A percentile compares a stretch with the other conserved stretches of the same genome.
phyloP scores from a whole-genome alignment of 2,329 filamentous ascomycete genomes.

The Grosmannia penicillata region DNA sequence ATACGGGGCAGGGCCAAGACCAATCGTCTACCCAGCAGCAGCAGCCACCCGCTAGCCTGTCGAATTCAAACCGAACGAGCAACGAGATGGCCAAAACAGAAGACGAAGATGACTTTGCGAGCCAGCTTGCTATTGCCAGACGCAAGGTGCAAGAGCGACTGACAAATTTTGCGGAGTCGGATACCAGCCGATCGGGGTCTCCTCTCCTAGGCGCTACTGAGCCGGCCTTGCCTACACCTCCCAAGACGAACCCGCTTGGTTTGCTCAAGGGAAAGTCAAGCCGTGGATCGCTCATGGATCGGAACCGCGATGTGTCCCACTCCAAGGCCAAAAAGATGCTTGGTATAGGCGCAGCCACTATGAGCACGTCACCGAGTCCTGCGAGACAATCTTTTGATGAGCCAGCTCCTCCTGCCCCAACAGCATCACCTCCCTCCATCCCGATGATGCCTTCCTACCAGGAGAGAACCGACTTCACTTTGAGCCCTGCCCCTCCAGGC shows the following conservation, averaged over 20 bases:
- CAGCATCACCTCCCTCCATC: background rate
- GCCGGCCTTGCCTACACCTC: conserved; percentile 17
- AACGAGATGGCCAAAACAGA: conserved; percentile 26
- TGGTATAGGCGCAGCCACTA: conserved; percentile 32
- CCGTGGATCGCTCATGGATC: conserved; percentile 45
- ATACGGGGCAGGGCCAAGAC: too few relatives aligned
- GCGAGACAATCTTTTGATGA: conserved; percentile 23
- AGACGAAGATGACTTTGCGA: conserved; percentile 57
- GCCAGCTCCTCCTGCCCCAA: background rate
- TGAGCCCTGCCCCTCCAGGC: too few relatives aligned
- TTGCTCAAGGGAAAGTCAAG: conserved; percentile 44
- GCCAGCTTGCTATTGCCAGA: conserved; percentile 55
- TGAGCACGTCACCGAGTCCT: conserved; percentile 25
- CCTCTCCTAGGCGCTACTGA: conserved; percentile 22
- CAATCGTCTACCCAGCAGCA: too few relatives aligned
- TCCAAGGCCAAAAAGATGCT: conserved; percentile 48
- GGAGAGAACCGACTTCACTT: too few relatives aligned
- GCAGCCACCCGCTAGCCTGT: too few relatives aligned
- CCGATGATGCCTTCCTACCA: background rate
- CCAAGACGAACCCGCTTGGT: too few relatives aligned
- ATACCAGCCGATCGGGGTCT: conserved; percentile 32
- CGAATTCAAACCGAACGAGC: conserved; percentile 6
- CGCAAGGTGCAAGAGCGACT: conserved; percentile 59
- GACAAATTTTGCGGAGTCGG: conserved; percentile 51
- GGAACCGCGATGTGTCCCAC: conserved; percentile 23